Evolutionary conservation across 1,284 basidiomycete species (phyloP).

Genomic region (Fomitiporia mediterranea): DNA sequence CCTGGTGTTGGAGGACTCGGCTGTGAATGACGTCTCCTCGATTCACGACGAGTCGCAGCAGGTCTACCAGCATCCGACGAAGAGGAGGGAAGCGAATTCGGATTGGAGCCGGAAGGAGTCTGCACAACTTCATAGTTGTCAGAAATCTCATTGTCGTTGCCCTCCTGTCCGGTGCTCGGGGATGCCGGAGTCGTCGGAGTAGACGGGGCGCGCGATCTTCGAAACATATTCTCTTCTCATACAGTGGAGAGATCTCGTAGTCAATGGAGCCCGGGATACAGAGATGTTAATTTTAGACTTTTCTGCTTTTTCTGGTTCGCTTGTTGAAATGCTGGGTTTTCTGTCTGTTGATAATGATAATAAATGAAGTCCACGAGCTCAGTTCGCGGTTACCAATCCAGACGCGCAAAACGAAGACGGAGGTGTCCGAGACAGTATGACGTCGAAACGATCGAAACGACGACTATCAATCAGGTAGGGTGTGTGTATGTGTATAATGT

Average conservation of each 20-base stretch:
- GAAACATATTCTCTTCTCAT: constrained; percentile 8
- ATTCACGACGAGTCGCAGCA: background rate
- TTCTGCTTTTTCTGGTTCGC: background rate
- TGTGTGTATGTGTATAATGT: too few relatives aligned
- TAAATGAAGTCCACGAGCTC: background rate
- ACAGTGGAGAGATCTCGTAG: background rate
- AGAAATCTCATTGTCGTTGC: constrained; percentile 9
- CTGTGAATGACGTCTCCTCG: constrained; percentile 1
- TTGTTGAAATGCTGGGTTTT: background rate
- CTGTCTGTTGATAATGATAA: background rate
- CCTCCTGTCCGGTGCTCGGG: constrained; percentile 8
- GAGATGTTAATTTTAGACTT: background rate
- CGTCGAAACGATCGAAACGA: background rate
- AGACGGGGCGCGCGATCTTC: constrained; percentile 9
- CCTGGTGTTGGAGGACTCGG: constrained; percentile 7
- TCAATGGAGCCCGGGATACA: background rate
- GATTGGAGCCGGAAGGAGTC: constrained; percentile 11
- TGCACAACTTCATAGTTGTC: constrained; percentile 15
- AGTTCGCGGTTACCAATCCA: too few relatives aligned
- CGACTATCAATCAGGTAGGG: background rate
- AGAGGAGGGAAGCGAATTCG: constrained; percentile 6
- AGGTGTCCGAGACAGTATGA: too few relatives aligned
- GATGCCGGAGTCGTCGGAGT: constrained; percentile 8
- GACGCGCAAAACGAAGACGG: too few relatives aligned
- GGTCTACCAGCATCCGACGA: background rate